Evolutionary conservation across 768 basidiomycete species (phyloP).

Genomic region (Lyophyllum semitale): DNA sequence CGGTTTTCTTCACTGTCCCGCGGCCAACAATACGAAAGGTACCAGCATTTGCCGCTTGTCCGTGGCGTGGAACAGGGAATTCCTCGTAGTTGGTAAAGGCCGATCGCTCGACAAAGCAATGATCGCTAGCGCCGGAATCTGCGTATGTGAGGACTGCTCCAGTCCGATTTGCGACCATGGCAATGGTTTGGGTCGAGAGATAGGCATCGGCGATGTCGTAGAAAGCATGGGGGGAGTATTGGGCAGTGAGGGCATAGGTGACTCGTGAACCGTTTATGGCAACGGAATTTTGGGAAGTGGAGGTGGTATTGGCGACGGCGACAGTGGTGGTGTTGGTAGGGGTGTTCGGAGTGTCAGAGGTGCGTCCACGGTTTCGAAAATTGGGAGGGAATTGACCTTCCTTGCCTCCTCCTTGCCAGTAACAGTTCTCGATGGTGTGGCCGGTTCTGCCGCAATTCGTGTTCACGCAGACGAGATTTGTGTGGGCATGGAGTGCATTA

Average conservation of each 20-base stretch:
- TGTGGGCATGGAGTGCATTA: not conserved
- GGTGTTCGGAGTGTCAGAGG: not conserved
- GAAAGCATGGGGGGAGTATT: not conserved
- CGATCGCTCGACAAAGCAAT: constrained; percentile 1
- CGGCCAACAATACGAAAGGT: not conserved
- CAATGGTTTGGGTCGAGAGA: not conserved
- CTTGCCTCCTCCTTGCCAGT: constrained; percentile 34
- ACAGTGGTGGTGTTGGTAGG: not conserved
- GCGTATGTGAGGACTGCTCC: not conserved
- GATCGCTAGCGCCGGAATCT: constrained; percentile 1
- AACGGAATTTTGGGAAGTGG: not conserved
- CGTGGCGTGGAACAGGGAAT: not conserved
- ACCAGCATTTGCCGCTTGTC: not conserved
- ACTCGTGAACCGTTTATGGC: not conserved
- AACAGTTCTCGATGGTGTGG: constrained; percentile 29
- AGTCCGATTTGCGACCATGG: not conserved
- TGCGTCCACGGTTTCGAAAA: constrained; percentile 13
- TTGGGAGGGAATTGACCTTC: constrained; percentile 32
- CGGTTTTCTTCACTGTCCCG: not conserved
- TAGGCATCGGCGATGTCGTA: not conserved
- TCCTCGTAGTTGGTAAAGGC: not conserved
- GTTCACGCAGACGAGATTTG: constrained; percentile 13
- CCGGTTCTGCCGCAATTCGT: constrained; percentile 23
- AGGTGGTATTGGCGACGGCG: not conserved
- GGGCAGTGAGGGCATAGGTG: not conserved